Percentiles rank a stretch among this genome's conserved stretches.
phyloP scores from a whole-genome alignment of 257 asterid genomes.

The Agastache rugosa region DNA sequence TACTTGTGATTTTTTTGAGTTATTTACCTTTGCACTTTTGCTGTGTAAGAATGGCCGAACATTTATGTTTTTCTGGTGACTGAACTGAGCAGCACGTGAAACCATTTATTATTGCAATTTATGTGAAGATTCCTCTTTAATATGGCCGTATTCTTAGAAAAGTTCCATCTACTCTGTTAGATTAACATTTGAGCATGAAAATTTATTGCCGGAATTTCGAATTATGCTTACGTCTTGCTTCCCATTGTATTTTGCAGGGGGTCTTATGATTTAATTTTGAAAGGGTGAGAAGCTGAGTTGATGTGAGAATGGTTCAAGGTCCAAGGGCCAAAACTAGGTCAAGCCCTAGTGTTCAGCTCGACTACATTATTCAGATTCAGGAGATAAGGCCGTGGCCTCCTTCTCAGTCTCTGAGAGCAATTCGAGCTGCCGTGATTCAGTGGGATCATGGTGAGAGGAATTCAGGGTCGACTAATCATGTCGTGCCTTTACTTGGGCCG shows the following conservation, averaged over 20 bases:
- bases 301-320: conserved; percentile 63
- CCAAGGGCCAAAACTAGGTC: conserved; percentile 60
- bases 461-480: conserved; percentile 70
- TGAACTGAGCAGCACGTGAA: conserved; percentile 33
- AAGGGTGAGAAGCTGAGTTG: conserved; percentile 22
- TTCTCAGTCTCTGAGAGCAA: conserved; percentile 67
- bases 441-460: conserved; percentile 72
- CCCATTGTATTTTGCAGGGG: conserved; percentile 23
- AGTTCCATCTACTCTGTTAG: background rate
- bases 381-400: conserved; percentile 96
- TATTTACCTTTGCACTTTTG: conserved; percentile 3
- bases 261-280: conserved; percentile 23
- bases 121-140: background rate
- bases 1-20: background rate
- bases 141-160: background rate
- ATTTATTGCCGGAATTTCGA: background rate
- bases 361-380: conserved; percentile 62
- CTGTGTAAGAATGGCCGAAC: conserved; percentile 23
- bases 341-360: conserved; percentile 65
- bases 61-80: conserved; percentile 37
- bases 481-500: conserved; percentile 57
- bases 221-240: conserved; percentile 35
- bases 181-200: conserved; percentile 14
- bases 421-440: conserved; percentile 70
- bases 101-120: conserved; percentile 31